These are phyloP conservation scores for Skeletonema marinoi DNA, from an alignment of 108 stramenopile genomes.

Conservation along the genomic window DNA sequence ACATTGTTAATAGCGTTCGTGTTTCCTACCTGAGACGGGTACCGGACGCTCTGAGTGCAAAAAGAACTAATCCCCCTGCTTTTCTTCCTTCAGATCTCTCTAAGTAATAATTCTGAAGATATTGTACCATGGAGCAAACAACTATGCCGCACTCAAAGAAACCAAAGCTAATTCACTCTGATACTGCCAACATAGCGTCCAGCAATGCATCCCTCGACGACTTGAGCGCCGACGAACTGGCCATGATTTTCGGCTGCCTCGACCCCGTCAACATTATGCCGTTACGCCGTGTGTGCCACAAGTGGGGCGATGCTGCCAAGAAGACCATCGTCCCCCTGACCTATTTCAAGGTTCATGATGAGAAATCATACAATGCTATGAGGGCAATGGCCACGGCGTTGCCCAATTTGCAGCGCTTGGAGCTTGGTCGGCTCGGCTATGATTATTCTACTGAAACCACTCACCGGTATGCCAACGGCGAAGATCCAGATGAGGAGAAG, in stretches of 20 bases:
- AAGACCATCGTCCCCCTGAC: not conserved
- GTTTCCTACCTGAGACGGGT: too few relatives aligned
- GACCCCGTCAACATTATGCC: too few relatives aligned
- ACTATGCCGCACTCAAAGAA: too few relatives aligned
- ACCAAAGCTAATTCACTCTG: too few relatives aligned
- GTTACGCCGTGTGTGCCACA: not conserved
- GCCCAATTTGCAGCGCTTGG: not conserved
- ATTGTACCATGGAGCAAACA: too few relatives aligned
- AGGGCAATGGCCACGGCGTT: not conserved
- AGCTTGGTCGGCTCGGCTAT: not conserved
- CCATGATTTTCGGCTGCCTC: too few relatives aligned
- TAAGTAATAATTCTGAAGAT: too few relatives aligned
- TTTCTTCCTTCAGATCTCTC: too few relatives aligned
- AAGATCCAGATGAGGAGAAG: not conserved
- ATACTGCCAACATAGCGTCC: too few relatives aligned
- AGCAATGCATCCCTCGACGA: not conserved
- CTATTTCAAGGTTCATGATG: not conserved
- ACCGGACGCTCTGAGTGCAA: too few relatives aligned
- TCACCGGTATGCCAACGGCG: not conserved
- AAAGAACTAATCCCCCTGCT: too few relatives aligned
- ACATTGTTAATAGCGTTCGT: too few relatives aligned
- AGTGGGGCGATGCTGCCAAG: not conserved
- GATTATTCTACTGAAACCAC: not conserved
- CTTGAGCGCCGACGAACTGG: not conserved
- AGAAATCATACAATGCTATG: not conserved